Base-by-base conservation (phyloP, 208 protist genomes). In the Borovskyia barvae region DNA sequence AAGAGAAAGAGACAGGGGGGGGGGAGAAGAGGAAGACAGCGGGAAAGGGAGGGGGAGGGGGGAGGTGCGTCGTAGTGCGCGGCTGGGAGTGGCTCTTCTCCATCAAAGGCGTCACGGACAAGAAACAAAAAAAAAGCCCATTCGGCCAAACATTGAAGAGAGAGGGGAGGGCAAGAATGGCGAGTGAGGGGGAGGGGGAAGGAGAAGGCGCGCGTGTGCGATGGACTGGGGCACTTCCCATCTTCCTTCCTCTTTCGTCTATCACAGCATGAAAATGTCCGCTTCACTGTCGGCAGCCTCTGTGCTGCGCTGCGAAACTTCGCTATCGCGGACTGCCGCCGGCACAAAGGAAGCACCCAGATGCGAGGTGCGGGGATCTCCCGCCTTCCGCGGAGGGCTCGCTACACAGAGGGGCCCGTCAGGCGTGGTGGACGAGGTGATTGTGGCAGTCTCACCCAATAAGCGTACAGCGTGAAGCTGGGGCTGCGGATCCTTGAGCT, bases 231-330 rank as follows among this genome's bases (percentile, higher is more conserved):
- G n/a, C n/a, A n/a, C n/a, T n/a, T n/a, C n/a, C n/a, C n/a, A n/a
- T n/a, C n/a, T n/a, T n/a, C n/a, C n/a, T n/a, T n/a, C n/a, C n/a
- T n/a, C n/a, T n/a, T 17, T 12, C 26, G 24, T 22, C 15, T 1
- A 17, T 43, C 6, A 70, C 25, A 70, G 24, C 40, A 70, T 11
- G 41, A 70, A 70, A 33, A 70, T 52, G 36, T 70, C 64, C 25
- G 53, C 54, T 8, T 70, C 64, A 40, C 64, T 63, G 64, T 70
- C 64, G 5, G 64, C 64, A 17, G 33, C 54, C 3, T 56, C 64
- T 30, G 35, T n/a, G 6, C 20, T 32, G 2, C 22, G 33, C 5
- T 50, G 22, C 14, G 35, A 8, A 39, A 14, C 14, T 8, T 39
- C 35, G 14, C 14, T 14, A 39, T 14, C 35, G 14, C 8, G 8